Percentiles rank a stretch among this genome's conserved stretches.
These are phyloP conservation scores for Stenocarpella maydis DNA, from an alignment of 2,329 filamentous ascomycete species.

Conservation along the genomic window DNA sequence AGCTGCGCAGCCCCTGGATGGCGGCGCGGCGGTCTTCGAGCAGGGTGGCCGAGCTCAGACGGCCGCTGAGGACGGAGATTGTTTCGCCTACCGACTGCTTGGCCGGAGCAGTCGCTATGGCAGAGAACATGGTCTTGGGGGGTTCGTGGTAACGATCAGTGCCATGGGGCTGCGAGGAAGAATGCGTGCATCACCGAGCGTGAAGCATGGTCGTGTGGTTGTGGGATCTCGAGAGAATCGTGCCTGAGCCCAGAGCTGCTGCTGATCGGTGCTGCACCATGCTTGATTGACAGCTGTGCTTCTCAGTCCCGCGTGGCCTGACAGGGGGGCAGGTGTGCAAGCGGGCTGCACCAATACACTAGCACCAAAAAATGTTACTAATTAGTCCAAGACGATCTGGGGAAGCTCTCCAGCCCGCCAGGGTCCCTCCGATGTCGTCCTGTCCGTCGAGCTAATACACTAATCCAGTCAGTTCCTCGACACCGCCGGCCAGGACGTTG, in stretches of 20 bases:
- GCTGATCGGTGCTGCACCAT: slow-evolving; percentile 17
- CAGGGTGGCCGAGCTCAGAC: slow-evolving; percentile 87
- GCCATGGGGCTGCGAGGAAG: slow-evolving; percentile 32
- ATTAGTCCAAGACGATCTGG: slow-evolving; percentile 23
- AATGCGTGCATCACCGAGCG: background rate
- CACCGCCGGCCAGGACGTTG: slow-evolving; percentile 16
- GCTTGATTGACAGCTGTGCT: slow-evolving; percentile 25
- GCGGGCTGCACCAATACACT: background rate
- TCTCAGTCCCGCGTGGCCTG: slow-evolving; percentile 21
- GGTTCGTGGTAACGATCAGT: slow-evolving; percentile 7
- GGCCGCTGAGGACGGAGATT: slow-evolving; percentile 87
- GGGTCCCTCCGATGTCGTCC: slow-evolving; percentile 30
- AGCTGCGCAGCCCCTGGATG: slow-evolving; percentile 91
- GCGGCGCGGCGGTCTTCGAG: slow-evolving; percentile 94
- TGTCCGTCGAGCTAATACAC: slow-evolving; percentile 8
- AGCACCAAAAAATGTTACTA: slow-evolving; percentile 15
- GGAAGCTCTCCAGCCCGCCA: slow-evolving; percentile 5
- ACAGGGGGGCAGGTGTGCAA: background rate
- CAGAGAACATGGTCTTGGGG: slow-evolving; percentile 63
- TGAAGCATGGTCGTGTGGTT: slow-evolving; percentile 16
- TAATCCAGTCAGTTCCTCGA: slow-evolving; percentile 20
- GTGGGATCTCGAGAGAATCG: background rate
- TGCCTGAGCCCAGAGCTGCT: background rate
- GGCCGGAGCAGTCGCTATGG: slow-evolving; percentile 76
- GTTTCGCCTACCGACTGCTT: slow-evolving; percentile 97